Percentiles rank a stretch among this genome's conserved stretches.
Conservation (phyloP, 1,139 yeast genomes). For the Barnettozyma hawaiiensis region DNA sequence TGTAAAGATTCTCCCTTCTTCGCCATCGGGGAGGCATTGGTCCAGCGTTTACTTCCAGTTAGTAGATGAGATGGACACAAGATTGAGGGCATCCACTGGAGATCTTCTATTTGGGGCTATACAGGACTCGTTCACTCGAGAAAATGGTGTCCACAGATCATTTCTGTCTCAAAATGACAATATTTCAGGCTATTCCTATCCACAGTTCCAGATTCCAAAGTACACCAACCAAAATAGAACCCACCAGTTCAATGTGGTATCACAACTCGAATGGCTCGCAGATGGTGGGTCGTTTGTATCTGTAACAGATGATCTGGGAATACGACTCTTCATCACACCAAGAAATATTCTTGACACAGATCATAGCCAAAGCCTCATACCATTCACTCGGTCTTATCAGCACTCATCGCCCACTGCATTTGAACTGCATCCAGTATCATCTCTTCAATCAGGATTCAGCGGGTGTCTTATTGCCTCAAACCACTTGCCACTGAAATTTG, state of each 20-base stretch:
- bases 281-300: conserved; percentile 30
- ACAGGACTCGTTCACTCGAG: background rate
- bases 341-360: conserved; percentile 19
- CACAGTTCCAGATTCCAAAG: conserved; percentile 12
- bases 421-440: conserved; percentile 25
- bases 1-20: background rate
- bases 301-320: conserved; percentile 26
- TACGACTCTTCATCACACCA: conserved; percentile 29
- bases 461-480: conserved; percentile 22
- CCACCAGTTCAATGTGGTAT: conserved; percentile 4
- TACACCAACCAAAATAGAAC: background rate
- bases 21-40: too few species aligned
- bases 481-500: conserved; percentile 27
- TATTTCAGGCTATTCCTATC: conserved; percentile 16
- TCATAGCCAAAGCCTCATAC: conserved; percentile 15
- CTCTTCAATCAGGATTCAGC: conserved; percentile 20
- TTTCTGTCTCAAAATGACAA: background rate
- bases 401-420: conserved; percentile 23
- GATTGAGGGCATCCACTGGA: background rate
- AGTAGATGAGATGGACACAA: background rate
- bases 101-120: conserved; percentile 3
- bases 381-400: conserved; percentile 23
- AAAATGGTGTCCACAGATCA: conserved; percentile 4
- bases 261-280: conserved; percentile 25
- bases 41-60: too few species aligned